A percentile compares a stretch with the other conserved stretches of the same genome.
Evolutionary conservation across 2,329 filamentous ascomycete species (phyloP).

Genomic region (Diaporthe sp.): DNA sequence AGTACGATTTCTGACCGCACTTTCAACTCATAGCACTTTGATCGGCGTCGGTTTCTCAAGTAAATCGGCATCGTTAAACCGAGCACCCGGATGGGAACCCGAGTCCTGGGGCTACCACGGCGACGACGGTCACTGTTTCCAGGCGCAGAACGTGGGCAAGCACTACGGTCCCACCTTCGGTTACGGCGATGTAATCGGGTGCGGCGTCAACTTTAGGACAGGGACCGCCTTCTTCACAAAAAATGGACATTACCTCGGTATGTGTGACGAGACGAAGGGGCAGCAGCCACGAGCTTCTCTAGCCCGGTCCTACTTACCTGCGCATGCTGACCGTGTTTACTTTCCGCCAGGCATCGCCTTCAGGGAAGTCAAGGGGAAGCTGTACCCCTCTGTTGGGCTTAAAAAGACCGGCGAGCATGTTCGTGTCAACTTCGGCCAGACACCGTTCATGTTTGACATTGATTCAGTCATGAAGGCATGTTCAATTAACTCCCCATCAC

Average conservation of each 20-base stretch:
- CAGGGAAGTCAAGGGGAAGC: constrained; percentile 72
- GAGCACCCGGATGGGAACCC: constrained; percentile 76
- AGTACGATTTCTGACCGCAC: constrained; percentile 6
- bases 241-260: constrained; percentile 72
- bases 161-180: constrained; percentile 70
- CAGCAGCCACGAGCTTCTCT: constrained; percentile 35
- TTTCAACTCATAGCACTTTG: constrained; percentile 60
- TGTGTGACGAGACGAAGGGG: constrained; percentile 42
- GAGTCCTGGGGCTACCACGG: constrained; percentile 80
- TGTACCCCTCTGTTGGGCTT: constrained; percentile 78
- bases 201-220: constrained; percentile 75
- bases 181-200: constrained; percentile 72
- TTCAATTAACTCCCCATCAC: constrained; percentile 41
- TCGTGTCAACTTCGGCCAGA: constrained; percentile 77
- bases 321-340: constrained; percentile 46
- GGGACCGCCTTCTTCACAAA: constrained; percentile 78
- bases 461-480: constrained; percentile 85
- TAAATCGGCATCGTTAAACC: constrained; percentile 65
- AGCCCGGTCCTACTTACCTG: constrained; percentile 13
- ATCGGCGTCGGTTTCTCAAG: constrained; percentile 75
- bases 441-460: constrained; percentile 91
- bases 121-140: constrained; percentile 75
- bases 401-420: constrained; percentile 75
- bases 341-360: constrained; percentile 75
- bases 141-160: constrained; percentile 69